Evolutionary conservation across 257 asterid species (phyloP).

Genomic region (Knoxia roxburghii): DNA sequence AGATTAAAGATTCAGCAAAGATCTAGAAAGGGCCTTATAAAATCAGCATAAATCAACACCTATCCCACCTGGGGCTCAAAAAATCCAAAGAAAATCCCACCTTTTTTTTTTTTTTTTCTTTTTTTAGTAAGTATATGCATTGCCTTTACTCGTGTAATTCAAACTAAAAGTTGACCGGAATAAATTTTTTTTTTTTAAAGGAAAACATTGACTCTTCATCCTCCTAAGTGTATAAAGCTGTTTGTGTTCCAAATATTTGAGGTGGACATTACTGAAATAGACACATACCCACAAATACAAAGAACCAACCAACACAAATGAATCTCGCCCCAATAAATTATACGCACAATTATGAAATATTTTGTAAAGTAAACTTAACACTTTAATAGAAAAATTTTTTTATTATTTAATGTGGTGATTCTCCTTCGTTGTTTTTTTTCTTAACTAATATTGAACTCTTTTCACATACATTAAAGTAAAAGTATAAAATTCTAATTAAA

Average conservation of each 20-base stretch:
- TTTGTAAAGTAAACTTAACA: too few species aligned
- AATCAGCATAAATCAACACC: not conserved
- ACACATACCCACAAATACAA: not conserved
- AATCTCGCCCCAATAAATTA: too few species aligned
- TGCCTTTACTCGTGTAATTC: not conserved
- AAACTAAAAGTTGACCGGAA: not conserved
- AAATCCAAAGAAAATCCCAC: not conserved
- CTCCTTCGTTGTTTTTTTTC: too few species aligned
- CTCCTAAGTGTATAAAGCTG: not conserved
- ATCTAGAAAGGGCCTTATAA: not conserved
- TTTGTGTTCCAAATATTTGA: not conserved
- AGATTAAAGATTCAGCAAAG: not conserved
- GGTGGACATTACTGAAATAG: constrained; percentile 1
- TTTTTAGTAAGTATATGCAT: too few species aligned
- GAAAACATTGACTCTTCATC: not conserved
- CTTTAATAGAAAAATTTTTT: too few species aligned
- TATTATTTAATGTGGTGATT: too few species aligned
- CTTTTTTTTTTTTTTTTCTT: too few species aligned
- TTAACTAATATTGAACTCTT: too few species aligned
- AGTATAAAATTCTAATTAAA: not conserved
- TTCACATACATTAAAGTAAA: not conserved
- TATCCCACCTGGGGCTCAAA: too few species aligned
- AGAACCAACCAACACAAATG: not conserved
- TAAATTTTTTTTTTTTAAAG: too few species aligned
- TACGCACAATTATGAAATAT: too few species aligned